Percentiles rank a stretch among this genome's conserved stretches.
These are phyloP conservation scores for Linnemannia exigua DNA, from an alignment of 192 early-diverging fungal genomes.

Conservation along the genomic window DNA sequence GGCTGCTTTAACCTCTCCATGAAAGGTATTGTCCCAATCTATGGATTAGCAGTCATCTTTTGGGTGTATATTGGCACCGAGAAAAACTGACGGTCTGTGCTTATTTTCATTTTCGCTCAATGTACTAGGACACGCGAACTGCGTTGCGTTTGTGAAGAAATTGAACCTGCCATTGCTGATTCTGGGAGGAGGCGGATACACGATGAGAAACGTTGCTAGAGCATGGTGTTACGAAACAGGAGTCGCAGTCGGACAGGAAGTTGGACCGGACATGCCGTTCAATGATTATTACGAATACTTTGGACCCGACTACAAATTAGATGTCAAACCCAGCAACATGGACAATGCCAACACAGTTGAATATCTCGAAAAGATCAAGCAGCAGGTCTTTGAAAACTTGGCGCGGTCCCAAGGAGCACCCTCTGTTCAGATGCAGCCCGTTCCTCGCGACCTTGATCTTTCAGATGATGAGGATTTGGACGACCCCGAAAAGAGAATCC, in stretches of 20 bases:
- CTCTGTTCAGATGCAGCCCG: conserved; percentile 87
- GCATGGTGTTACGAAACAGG: conserved; percentile 97
- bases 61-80: background rate
- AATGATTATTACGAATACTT: conserved; percentile 93
- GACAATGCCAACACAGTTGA: conserved; percentile 88
- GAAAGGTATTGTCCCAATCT: conserved; percentile 60
- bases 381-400: conserved; percentile 74
- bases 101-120: background rate
- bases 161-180: conserved; percentile 94
- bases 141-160: conserved; percentile 92
- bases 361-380: conserved; percentile 84
- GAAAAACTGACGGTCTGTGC: conserved; percentile 1
- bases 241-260: conserved; percentile 79
- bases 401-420: conserved; percentile 80
- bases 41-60: background rate
- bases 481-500: conserved; percentile 70
- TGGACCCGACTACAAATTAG: conserved; percentile 90
- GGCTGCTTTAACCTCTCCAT: conserved; percentile 97
- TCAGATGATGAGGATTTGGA: conserved; percentile 80
- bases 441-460: conserved; percentile 73
- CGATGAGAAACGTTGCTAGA: conserved; percentile 94
- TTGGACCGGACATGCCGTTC: conserved; percentile 77
- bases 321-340: conserved; percentile 88
- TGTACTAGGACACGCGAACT: conserved; percentile 84
- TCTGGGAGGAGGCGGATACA: conserved; percentile 98